Base-by-base conservation (phyloP, 192 early-diverging fungal species). In the Entomortierella beljakovae region DNA sequence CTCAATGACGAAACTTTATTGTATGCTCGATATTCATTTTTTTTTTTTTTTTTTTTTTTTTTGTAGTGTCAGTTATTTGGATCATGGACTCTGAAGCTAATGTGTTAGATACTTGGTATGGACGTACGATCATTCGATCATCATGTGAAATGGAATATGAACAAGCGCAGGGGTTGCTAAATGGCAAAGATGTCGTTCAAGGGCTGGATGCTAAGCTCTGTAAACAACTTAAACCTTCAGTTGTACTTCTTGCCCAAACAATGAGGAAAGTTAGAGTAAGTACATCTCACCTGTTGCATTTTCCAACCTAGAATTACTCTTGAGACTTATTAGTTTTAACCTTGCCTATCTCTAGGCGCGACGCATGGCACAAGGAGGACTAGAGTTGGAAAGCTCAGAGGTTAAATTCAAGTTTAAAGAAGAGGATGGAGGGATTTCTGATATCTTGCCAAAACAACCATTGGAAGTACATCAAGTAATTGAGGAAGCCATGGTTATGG, bases 401-500 rank as follows among this genome's bases (percentile, higher is more conserved):
- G 84, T 94, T 51, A 92, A 91, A 70, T 94, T 94, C 71, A 84
- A 86, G 61, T 89, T 92, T 57, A 79, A 79, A 51, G 84, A 87
- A 38, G 77, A 85, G 31, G 81, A 83, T 26, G 81, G 83, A 18
- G 85, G 82, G n/a, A 85, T 93, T 38, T 82, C 89, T 1, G 92
- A 92, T 58, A 83, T 91, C 38, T 48, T 86, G 31, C 90, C 91
- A 2, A 94, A 94, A 57, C 66, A 83, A 42, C 81, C 84, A 3
- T 69, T 92, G 64, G 90, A 91, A 62, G 87, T 92, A 29, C 93
- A 94, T 80, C 85, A 89, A 15, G 82, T 93, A 16, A 88, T 94
- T 28, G 93, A 91, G 43, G 93, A 94, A 68, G 91, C 92, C 50
- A 94, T 94, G 93, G 89, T 94, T 57, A 81, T 93, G 68, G 93